Evolutionary conservation across 108 stramenopile genomes (phyloP), one percentile per base, ranked within the genome.

Genomic region (Skeletonema potamos): DNA sequence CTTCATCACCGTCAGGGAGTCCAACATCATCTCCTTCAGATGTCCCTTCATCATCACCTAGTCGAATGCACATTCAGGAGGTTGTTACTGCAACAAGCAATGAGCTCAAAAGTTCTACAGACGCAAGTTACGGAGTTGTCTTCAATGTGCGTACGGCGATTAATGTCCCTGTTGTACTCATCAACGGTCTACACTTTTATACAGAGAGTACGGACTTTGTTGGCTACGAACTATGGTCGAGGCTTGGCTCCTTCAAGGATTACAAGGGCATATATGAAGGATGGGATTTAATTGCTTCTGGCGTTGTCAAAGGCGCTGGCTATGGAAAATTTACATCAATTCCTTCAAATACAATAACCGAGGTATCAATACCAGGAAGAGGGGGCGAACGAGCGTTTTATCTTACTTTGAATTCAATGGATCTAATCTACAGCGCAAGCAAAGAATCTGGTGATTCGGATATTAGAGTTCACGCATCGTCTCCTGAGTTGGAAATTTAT

Each of bases 161-260:
- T 13, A 11, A 64, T 6, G 20, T 13, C 13, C 43, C 41, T 17
- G 27, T 43, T 3, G 17, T 64, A 4, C 13, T 39, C 6, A 28
- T 64, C 3, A 27, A 29, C 15, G 64, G 64, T 12, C 27, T 64
- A 27, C 46, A 64, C 43, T 39, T 64, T n/a, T 64, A 64, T 29
- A 29, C 44, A 15, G 24, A 39, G 22, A 27, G 10, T 27, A 44
- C 24, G 3, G 13, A 22, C 9, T 26, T 13, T 24, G 64, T 64
- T 26, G 27, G 20, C 20, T 64, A 46, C 17, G 64, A 64, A 29
- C 26, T 64, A 27, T 64, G 64, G 64, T 44, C 64, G n/a, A 64
- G 43, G 27, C 41, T 44, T 6, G 64, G 64, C 1, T 28, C 44
- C 44, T 64, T 39, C 27, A 22, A 64, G 17, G 46, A 27, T 44